Conservation (phyloP, 108 stramenopile species). For the Cyclotella distinguenda region DNA sequence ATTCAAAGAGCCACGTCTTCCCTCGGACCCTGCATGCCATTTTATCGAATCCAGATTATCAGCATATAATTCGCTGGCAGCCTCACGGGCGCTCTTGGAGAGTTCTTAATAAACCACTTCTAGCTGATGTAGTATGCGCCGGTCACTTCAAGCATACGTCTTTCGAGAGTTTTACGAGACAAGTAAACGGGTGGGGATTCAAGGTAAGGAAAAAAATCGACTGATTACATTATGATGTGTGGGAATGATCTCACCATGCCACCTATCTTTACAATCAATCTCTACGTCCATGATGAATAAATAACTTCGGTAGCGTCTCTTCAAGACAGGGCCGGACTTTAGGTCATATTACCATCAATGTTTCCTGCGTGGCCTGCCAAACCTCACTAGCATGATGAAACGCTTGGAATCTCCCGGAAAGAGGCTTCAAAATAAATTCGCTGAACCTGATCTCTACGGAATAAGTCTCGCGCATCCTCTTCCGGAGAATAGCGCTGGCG, state of each 20-base stretch:
- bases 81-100: constrained; percentile 67
- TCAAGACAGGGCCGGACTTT: constrained; percentile 23
- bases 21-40: constrained; percentile 53
- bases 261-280: not conserved
- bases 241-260: not conserved
- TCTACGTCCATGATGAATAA: not conserved
- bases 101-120: constrained; percentile 31
- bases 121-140: constrained; percentile 19
- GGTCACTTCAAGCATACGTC: constrained; percentile 38
- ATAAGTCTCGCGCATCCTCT: not conserved
- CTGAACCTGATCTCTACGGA: constrained; percentile 4
- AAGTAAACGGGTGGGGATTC: constrained; percentile 52
- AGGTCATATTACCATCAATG: constrained; percentile 48
- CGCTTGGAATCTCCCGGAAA: constrained; percentile 26
- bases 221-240: not conserved
- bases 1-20: constrained; percentile 27
- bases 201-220: constrained; percentile 18
- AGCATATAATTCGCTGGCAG: constrained; percentile 61
- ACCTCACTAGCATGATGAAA: constrained; percentile 34
- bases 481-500: not conserved
- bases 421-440: constrained; percentile 18
- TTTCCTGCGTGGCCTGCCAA: constrained; percentile 40
- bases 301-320: constrained; percentile 1
- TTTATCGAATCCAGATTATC: constrained; percentile 44
- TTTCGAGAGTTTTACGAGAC: constrained; percentile 26